phyloP scores from a whole-genome alignment of 2,329 filamentous ascomycete species.

The Bertia moriformis region DNA sequence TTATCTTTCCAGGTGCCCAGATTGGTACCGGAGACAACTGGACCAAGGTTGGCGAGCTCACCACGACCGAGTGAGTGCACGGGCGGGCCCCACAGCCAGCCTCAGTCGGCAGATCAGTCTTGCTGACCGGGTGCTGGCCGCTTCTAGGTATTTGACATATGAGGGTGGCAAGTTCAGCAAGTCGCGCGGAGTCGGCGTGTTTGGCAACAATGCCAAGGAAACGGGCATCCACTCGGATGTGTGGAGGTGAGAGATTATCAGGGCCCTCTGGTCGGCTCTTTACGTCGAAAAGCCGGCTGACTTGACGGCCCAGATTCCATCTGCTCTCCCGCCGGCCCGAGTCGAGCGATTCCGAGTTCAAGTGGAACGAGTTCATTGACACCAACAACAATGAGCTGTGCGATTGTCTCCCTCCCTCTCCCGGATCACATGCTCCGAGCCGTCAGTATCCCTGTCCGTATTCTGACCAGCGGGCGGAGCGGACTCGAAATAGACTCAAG shows the following conservation, averaged over 20 bases:
- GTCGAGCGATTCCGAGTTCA: slow-evolving; percentile 74
- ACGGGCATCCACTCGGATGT: slow-evolving; percentile 74
- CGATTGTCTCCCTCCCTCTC: too few relatives aligned
- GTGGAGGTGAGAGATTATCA: too few relatives aligned
- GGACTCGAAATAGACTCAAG: slow-evolving; percentile 29
- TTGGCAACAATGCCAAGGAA: slow-evolving; percentile 76
- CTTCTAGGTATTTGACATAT: slow-evolving; percentile 81
- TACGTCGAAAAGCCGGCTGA: too few relatives aligned
- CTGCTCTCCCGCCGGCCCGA: slow-evolving; percentile 75
- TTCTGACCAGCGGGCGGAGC: background rate
- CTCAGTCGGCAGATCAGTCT: too few relatives aligned
- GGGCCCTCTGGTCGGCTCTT: too few relatives aligned
- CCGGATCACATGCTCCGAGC: background rate
- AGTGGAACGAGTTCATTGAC: slow-evolving; percentile 71
- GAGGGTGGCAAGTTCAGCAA: slow-evolving; percentile 88
- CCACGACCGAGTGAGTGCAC: slow-evolving; percentile 79
- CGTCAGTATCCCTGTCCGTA: background rate
- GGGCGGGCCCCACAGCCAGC: too few relatives aligned
- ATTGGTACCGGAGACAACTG: slow-evolving; percentile 73
- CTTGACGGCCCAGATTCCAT: too few relatives aligned
- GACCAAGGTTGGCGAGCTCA: slow-evolving; percentile 80
- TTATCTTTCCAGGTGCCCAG: slow-evolving; percentile 74
- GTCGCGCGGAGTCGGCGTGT: slow-evolving; percentile 76
- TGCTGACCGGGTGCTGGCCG: too few relatives aligned
- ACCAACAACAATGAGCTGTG: slow-evolving; percentile 80